Percentiles rank a stretch among this genome's conserved stretches.
These are phyloP conservation scores for Chrysanthemum lavandulifolium DNA, from an alignment of 129 eudicot species.

Conservation along the genomic window DNA sequence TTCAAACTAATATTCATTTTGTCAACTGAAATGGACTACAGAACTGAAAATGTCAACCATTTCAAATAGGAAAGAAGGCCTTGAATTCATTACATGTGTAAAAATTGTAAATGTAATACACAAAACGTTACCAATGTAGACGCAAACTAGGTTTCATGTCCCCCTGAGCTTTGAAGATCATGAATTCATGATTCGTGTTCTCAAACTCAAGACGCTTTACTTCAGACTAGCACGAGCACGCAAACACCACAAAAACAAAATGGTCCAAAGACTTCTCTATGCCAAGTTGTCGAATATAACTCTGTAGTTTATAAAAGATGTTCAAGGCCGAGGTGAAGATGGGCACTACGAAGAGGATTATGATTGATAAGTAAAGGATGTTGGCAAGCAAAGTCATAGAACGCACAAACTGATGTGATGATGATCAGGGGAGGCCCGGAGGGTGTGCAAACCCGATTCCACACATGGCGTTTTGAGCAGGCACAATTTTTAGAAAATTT, in stretches of 20 bases:
- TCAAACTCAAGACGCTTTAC: background rate
- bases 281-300: no score
- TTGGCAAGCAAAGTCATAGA: background rate
- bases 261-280: background rate
- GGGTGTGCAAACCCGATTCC: no score
- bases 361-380: background rate
- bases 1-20: no score
- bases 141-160: background rate
- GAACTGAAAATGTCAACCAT: background rate
- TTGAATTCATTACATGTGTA: background rate
- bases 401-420: constrained; percentile 6
- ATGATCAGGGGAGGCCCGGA: no score
- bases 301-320: background rate
- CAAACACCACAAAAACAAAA: background rate
- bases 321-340: constrained; percentile 1
- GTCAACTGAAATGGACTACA: no score
- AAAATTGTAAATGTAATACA: background rate
- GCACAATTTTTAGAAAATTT: no score
- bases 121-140: background rate
- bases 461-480: no score
- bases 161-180: background rate
- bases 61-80: background rate
- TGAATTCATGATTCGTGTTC: background rate
- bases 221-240: background rate
- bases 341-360: constrained; percentile 6